These are phyloP conservation scores for Gorgonomyces haynaldii DNA, from an alignment of 192 early-diverging fungal genomes.

Conservation along the genomic window DNA sequence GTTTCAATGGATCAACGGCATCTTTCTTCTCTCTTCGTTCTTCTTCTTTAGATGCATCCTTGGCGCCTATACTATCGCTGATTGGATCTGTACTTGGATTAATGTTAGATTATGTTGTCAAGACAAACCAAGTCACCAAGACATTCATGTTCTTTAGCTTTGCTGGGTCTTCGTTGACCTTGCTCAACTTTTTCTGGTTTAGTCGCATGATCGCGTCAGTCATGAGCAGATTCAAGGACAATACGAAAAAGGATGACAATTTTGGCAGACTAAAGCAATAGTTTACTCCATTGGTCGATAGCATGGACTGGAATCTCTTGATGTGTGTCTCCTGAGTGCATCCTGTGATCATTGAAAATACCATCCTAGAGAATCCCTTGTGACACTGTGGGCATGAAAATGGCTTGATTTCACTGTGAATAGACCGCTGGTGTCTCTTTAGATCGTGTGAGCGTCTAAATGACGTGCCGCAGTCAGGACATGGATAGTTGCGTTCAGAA, in stretches of 20 bases:
- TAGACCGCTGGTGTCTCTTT: constrained; percentile 29
- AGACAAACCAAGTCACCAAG: background rate
- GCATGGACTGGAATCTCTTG: constrained; percentile 19
- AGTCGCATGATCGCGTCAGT: constrained; percentile 4
- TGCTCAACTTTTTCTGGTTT: constrained; percentile 8
- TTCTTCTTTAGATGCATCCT: constrained; percentile 63
- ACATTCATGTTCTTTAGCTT: background rate
- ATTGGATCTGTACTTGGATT: constrained; percentile 31
- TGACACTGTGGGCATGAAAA: constrained; percentile 36
- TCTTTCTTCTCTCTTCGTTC: constrained; percentile 60
- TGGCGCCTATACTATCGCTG: constrained; percentile 48
- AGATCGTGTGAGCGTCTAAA: constrained; percentile 43
- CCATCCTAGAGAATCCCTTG: constrained; percentile 38
- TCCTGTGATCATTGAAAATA: constrained; percentile 14
- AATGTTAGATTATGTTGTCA: constrained; percentile 1
- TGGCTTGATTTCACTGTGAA: constrained; percentile 39
- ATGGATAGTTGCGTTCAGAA: constrained; percentile 27
- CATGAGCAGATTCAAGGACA: constrained; percentile 7
- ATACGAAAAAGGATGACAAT: background rate
- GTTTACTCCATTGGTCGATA: constrained; percentile 5
- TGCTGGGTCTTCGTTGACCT: background rate
- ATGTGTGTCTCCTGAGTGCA: constrained; percentile 30
- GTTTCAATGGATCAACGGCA: constrained; percentile 77
- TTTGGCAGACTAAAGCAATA: background rate
- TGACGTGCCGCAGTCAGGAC: constrained; percentile 27